Percentiles rank a stretch among this genome's conserved stretches.
Evolutionary conservation across 768 basidiomycete genomes (phyloP).

Genomic region (Tremella mesenterica): DNA sequence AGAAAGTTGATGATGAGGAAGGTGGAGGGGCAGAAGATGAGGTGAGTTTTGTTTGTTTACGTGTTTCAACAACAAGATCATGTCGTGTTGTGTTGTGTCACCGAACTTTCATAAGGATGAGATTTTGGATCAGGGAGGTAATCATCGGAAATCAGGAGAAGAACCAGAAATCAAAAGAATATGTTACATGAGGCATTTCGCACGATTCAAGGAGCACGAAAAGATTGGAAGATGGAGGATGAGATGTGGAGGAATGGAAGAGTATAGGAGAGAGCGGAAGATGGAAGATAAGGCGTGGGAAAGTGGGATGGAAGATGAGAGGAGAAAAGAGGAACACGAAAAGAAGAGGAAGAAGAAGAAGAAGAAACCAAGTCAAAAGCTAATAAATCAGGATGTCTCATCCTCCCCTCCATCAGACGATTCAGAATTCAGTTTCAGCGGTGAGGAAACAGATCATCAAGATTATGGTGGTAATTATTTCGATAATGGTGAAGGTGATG

Average conservation of each 20-base stretch:
- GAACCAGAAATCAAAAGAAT: neutral
- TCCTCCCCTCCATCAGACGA: constrained; percentile 20
- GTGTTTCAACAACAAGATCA: neutral
- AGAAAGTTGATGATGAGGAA: neutral
- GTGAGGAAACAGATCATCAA: constrained; percentile 27
- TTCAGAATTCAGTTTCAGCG: constrained; percentile 34
- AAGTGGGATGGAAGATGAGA: no score
- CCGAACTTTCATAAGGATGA: neutral
- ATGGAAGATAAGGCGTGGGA: no score
- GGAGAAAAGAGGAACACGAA: neutral
- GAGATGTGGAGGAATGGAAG: constrained; percentile 12
- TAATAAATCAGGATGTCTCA: constrained; percentile 10
- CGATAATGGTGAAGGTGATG: constrained; percentile 41
- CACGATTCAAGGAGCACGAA: constrained; percentile 9
- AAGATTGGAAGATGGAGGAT: constrained; percentile 17
- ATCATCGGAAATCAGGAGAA: no score
- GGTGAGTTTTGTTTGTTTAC: neutral
- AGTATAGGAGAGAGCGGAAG: no score
- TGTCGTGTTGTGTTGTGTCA: neutral
- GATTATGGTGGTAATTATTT: constrained; percentile 42
- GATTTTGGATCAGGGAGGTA: no score
- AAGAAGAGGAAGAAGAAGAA: neutral
- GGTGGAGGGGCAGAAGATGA: neutral
- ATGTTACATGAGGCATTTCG: neutral
- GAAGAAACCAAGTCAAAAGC: neutral